Conservation (phyloP, 768 basidiomycete genomes). For the Lentinus brumalis region DNA sequence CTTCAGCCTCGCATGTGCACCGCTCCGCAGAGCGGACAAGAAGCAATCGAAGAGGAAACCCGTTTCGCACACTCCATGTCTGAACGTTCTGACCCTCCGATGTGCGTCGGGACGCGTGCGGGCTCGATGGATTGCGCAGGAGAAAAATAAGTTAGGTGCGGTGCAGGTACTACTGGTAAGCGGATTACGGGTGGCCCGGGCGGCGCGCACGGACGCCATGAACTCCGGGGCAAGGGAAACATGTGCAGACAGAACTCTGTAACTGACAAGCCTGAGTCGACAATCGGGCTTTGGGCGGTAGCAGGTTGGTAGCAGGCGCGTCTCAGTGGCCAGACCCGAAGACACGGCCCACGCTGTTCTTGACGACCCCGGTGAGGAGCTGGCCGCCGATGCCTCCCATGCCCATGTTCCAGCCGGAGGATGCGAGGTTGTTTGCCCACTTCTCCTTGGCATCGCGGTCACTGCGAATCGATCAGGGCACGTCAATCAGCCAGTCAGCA, state of each 20-base stretch:
- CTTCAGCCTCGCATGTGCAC: conserved; percentile 16
- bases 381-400: conserved; percentile 85
- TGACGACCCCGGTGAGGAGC: conserved; percentile 78
- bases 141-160: conserved; percentile 1
- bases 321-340: conserved; percentile 47
- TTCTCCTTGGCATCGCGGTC: conserved; percentile 92
- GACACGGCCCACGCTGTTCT: conserved; percentile 76
- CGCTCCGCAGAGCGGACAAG: conserved; percentile 31
- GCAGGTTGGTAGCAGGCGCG: too few species aligned
- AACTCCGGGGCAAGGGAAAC: too few species aligned
- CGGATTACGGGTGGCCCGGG: too few species aligned
- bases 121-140: too few species aligned
- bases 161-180: not conserved
- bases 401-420: conserved; percentile 71
- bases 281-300: too few species aligned
- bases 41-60: conserved; percentile 20
- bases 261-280: too few species aligned
- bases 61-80: not conserved
- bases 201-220: too few species aligned
- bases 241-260: too few species aligned
- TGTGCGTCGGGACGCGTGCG: not conserved
- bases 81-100: not conserved
- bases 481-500: conserved; percentile 1
- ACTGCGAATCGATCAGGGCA: conserved; percentile 35
- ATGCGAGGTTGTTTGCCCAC: conserved; percentile 79